These are phyloP conservation scores for Paraurostyla sp. DNA, from an alignment of 73 alveolate genomes.

Conservation along the genomic window DNA sequence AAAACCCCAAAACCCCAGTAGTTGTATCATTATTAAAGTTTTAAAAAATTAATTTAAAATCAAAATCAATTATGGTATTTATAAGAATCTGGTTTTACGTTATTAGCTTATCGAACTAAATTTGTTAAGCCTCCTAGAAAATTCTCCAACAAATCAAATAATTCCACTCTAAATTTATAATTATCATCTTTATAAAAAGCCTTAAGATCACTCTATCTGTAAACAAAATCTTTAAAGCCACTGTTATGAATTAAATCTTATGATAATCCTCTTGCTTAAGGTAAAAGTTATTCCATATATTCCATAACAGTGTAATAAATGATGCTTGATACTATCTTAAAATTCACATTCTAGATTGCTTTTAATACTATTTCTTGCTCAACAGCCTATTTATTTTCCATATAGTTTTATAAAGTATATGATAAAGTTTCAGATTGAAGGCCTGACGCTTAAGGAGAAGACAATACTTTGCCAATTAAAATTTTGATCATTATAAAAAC, in stretches of 20 bases:
- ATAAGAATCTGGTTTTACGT: too few relatives aligned
- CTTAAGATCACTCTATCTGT: slow-evolving; percentile 1
- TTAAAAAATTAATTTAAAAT: too few relatives aligned
- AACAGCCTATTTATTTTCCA: not conserved
- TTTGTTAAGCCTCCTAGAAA: not conserved
- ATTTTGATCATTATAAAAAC: not conserved
- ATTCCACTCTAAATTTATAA: slow-evolving; percentile 18
- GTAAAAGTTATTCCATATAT: not conserved
- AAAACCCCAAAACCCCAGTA: too few relatives aligned
- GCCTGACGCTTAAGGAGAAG: slow-evolving; percentile 23
- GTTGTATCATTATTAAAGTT: too few relatives aligned
- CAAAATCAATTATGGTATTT: too few relatives aligned
- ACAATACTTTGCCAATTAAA: not conserved
- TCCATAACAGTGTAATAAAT: slow-evolving; percentile 36
- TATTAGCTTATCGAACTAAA: too few relatives aligned
- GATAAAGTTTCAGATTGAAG: not conserved
- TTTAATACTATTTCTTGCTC: not conserved
- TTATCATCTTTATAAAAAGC: not conserved
- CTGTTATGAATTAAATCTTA: not conserved
- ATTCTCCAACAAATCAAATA: not conserved
- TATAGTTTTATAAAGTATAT: too few relatives aligned
- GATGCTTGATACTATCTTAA: slow-evolving; percentile 5
- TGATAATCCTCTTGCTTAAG: not conserved
- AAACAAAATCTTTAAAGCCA: not conserved
- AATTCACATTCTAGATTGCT: not conserved